Conservation (phyloP, 179 eudicot species). For the Beta lomatogona region DNA sequence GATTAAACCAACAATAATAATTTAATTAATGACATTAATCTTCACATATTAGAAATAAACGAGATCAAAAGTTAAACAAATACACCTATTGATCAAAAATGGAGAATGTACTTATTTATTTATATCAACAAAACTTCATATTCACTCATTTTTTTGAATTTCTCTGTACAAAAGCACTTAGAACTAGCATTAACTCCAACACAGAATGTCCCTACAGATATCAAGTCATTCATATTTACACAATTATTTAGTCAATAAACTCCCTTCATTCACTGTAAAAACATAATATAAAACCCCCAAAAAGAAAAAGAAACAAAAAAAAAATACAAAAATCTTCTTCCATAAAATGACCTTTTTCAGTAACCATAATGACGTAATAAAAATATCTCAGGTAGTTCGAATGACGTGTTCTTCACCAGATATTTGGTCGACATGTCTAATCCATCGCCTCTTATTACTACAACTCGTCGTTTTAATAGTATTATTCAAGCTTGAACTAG, state of each 20-base stretch:
- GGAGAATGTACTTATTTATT: too few species aligned
- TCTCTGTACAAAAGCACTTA: background rate
- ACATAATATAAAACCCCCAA: background rate
- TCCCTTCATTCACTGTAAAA: background rate
- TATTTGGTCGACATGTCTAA: conserved; percentile 57
- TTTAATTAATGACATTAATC: too few species aligned
- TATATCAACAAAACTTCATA: background rate
- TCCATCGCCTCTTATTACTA: conserved; percentile 54
- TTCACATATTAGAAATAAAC: too few species aligned
- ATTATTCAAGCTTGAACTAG: conserved; percentile 4
- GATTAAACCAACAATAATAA: too few species aligned
- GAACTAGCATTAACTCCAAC: too few species aligned
- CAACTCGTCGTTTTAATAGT: background rate
- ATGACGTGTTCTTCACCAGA: conserved; percentile 80
- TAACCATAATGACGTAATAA: background rate
- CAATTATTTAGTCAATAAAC: background rate
- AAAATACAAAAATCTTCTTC: background rate
- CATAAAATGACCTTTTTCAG: too few species aligned
- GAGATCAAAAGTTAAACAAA: too few species aligned
- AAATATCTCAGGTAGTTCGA: conserved; percentile 23
- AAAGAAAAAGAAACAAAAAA: background rate
- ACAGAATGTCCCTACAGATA: background rate
- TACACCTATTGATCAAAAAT: too few species aligned
- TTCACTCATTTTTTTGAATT: background rate
- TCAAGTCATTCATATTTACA: background rate